Conservation (phyloP, 768 basidiomycete genomes). For the Suillus cothurnatus region DNA sequence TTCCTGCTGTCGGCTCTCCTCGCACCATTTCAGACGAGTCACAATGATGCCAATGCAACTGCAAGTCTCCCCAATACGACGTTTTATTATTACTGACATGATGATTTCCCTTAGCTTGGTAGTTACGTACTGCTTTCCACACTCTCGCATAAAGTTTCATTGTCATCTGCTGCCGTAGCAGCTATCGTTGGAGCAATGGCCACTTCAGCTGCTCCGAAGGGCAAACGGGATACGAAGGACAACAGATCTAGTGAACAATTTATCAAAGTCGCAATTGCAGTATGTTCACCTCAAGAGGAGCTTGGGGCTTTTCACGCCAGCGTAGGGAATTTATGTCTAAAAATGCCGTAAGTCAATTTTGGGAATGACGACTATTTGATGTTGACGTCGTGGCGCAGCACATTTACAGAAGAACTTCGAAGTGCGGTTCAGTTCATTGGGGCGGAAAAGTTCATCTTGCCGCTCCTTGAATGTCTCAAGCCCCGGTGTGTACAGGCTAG, state of each 20-base stretch:
- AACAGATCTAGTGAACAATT: constrained; percentile 58
- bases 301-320: constrained; percentile 47
- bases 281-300: constrained; percentile 65
- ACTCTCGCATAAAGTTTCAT: constrained; percentile 63
- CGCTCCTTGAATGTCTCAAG: constrained; percentile 47
- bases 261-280: constrained; percentile 62
- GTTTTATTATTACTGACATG: constrained; percentile 2
- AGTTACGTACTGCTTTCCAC: constrained; percentile 73
- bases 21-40: constrained; percentile 51
- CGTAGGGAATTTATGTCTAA: constrained; percentile 43
- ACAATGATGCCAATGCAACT: constrained; percentile 50
- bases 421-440: constrained; percentile 49
- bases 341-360: constrained; percentile 46
- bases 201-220: constrained; percentile 41
- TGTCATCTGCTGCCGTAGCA: constrained; percentile 61
- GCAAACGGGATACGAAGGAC: constrained; percentile 18
- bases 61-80: constrained; percentile 40
- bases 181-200: constrained; percentile 58
- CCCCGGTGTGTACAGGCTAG: constrained; percentile 37
- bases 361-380: neutral
- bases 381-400: constrained; percentile 32
- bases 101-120: constrained; percentile 51
- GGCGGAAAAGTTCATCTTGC: constrained; percentile 56
- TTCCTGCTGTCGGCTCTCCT: constrained; percentile 66
- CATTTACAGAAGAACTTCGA: constrained; percentile 50